These are phyloP conservation scores for Aspergillus chevalieri DNA, from an alignment of 2,329 filamentous ascomycete species.

Conservation along the genomic window DNA sequence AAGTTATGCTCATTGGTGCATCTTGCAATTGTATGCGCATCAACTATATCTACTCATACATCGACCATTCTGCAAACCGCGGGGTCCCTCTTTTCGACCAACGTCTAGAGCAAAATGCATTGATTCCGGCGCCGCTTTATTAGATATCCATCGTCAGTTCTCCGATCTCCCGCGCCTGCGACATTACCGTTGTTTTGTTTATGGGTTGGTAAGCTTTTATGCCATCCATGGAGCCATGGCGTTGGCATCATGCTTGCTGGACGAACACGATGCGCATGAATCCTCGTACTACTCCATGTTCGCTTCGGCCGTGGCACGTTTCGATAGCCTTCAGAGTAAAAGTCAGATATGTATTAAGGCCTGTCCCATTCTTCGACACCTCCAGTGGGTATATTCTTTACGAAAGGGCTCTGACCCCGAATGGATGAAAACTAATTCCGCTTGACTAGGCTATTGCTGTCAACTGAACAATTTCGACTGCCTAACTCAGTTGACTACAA, in stretches of 20 bases:
- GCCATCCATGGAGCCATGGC: constrained; percentile 23
- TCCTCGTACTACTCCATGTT: background rate
- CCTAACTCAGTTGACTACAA: background rate
- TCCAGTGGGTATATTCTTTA: constrained; percentile 3
- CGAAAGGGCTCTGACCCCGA: background rate
- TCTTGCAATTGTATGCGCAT: constrained; percentile 26
- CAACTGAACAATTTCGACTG: background rate
- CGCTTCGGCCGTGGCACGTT: background rate
- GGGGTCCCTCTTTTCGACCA: constrained; percentile 1
- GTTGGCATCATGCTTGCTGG: constrained; percentile 12
- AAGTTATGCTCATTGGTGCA: constrained; percentile 21
- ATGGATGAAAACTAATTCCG: background rate
- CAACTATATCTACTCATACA: constrained; percentile 26
- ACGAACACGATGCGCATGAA: background rate
- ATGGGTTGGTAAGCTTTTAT: constrained; percentile 21
- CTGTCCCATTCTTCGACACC: constrained; percentile 3
- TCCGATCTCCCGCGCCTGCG: constrained; percentile 14
- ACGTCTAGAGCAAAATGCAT: constrained; percentile 15
- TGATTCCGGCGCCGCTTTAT: constrained; percentile 12
- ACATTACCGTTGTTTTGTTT: constrained; percentile 20
- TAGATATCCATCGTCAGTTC: constrained; percentile 18
- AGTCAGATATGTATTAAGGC: constrained; percentile 3
- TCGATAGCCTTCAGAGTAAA: background rate
- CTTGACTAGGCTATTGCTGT: background rate
- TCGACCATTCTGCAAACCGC: constrained; percentile 14